phyloP scores from a whole-genome alignment of 1,284 basidiomycete species.

The Austroboletus novae-zelandiae region DNA sequence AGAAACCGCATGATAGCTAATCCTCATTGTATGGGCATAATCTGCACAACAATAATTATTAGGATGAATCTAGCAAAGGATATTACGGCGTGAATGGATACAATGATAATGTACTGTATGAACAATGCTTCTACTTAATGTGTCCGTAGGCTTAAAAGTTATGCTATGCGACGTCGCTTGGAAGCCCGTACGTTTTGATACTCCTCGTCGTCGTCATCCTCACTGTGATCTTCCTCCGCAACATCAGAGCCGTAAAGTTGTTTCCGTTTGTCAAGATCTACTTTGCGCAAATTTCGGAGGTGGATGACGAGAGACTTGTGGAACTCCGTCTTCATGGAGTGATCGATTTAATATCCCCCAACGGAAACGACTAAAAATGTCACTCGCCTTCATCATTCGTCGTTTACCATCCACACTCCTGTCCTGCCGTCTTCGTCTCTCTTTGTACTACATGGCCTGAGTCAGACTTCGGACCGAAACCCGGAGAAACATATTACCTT shows the following conservation, averaged over 20 bases:
- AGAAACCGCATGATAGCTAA: not conserved
- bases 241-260: conserved; percentile 43
- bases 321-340: conserved; percentile 54
- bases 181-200: conserved; percentile 31
- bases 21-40: not conserved
- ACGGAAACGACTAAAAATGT: not conserved
- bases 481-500: conserved; percentile 44
- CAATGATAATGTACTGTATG: conserved; percentile 29
- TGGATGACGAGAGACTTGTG: conserved; percentile 54
- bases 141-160: conserved; percentile 23
- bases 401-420: conserved; percentile 45
- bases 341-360: conserved; percentile 1
- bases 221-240: conserved; percentile 42
- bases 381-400: conserved; percentile 55
- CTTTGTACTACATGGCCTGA: conserved; percentile 48
- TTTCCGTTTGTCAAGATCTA: conserved; percentile 49
- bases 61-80: conserved; percentile 28
- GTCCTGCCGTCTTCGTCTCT: conserved; percentile 57
- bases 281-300: conserved; percentile 58
- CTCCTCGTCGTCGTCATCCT: conserved; percentile 51
- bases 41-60: conserved; percentile 27
- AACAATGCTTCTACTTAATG: conserved; percentile 17
- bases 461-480: conserved; percentile 6
- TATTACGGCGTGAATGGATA: conserved; percentile 29
- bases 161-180: conserved; percentile 32